A percentile compares a stretch with the other conserved stretches of the same genome.
Evolutionary conservation across 2,329 filamentous ascomycete species (phyloP).

Genomic region (Zymoseptoria brevis): DNA sequence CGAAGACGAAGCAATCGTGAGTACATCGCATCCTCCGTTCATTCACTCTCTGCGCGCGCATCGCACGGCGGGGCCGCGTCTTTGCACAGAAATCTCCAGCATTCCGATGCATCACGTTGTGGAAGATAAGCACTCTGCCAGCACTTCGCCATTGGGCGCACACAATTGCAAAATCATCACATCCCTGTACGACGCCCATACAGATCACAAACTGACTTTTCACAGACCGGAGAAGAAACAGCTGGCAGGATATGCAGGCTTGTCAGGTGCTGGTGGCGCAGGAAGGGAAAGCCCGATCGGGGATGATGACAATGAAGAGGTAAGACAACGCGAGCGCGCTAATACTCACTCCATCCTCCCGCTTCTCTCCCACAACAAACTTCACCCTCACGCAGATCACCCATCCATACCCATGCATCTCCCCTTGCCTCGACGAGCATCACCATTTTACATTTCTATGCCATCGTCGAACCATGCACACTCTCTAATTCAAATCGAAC

Average conservation of each 20-base stretch:
- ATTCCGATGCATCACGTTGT: neutral
- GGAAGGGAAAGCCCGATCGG: constrained; percentile 54
- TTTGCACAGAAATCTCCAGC: neutral
- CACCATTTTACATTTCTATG: constrained; percentile 16
- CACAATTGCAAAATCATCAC: neutral
- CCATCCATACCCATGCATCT: constrained; percentile 24
- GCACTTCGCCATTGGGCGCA: neutral
- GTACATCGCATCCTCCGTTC: constrained; percentile 12
- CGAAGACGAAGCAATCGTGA: constrained; percentile 35
- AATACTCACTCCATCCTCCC: constrained; percentile 7
- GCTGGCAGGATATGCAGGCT: constrained; percentile 58
- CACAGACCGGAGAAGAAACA: constrained; percentile 69
- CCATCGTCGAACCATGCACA: constrained; percentile 11
- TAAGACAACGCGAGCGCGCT: constrained; percentile 35
- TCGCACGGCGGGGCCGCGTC: neutral
- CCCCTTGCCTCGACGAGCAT: constrained; percentile 19
- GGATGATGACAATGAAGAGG: constrained; percentile 50
- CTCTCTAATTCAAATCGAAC: constrained; percentile 34
- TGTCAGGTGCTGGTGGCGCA: constrained; percentile 56
- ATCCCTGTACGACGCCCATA: constrained; percentile 3
- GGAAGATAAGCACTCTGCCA: neutral
- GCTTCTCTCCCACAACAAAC: constrained; percentile 8
- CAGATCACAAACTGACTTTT: constrained; percentile 18
- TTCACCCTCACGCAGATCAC: constrained; percentile 17
- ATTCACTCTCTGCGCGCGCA: neutral